A percentile compares a stretch with the other conserved stretches of the same genome.
Evolutionary conservation across 208 protist genomes (phyloP).

Genomic region (Leishmania arabica): DNA sequence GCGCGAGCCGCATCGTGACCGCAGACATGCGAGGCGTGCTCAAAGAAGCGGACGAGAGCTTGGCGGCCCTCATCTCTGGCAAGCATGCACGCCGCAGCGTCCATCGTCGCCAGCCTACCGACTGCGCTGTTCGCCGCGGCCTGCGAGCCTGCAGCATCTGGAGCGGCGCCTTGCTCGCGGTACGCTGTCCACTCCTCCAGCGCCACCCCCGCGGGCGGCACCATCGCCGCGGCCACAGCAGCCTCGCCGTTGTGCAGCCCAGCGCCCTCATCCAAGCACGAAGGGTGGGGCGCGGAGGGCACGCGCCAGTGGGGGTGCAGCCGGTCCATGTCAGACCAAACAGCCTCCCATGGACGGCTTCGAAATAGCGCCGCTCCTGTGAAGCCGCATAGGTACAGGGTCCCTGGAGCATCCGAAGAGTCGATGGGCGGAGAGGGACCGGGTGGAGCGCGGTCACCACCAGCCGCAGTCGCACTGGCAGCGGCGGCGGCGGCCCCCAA

Average conservation of each 20-base stretch:
- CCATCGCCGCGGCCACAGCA: not conserved
- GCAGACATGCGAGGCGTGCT: conserved; percentile 41
- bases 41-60: conserved; percentile 55
- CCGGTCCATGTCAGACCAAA: conserved; percentile 27
- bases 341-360: conserved; percentile 14
- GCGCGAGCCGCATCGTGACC: conserved; percentile 24
- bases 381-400: conserved; percentile 63
- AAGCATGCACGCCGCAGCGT: conserved; percentile 6
- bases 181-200: conserved; percentile 59
- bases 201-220: conserved; percentile 32
- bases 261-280: not conserved
- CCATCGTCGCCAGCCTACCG: conserved; percentile 27
- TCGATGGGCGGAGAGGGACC: not conserved
- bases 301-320: conserved; percentile 26
- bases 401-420: conserved; percentile 19
- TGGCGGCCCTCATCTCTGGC: conserved; percentile 33
- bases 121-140: not conserved
- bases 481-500: conserved; percentile 1
- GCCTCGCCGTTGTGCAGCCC: not conserved
- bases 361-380: conserved; percentile 58
- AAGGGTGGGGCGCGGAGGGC: not conserved
- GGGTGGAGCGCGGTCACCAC: no score
- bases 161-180: conserved; percentile 21
- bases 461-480: not conserved
- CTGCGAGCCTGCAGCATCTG: not conserved